These are phyloP conservation scores for Pythium pyrilobum DNA, from an alignment of 352 stramenopile species.

Conservation along the genomic window DNA sequence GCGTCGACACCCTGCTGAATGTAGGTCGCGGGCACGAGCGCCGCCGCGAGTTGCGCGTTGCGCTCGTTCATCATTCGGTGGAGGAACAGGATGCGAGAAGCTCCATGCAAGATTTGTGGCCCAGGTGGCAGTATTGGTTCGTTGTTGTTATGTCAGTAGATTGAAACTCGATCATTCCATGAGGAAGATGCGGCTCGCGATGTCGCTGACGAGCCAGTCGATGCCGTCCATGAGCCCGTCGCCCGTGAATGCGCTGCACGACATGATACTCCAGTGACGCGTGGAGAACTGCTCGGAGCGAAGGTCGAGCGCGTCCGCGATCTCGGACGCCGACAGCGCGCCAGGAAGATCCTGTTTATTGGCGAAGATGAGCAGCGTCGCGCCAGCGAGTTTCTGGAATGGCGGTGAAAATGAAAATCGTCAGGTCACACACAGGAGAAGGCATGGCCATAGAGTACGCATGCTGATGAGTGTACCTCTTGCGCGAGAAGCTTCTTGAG, in stretches of 20 bases:
- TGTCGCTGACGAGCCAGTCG: constrained; percentile 97
- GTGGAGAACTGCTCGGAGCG: constrained; percentile 77
- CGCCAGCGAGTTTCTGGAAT: constrained; percentile 96
- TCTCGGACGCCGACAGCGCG: constrained; percentile 88
- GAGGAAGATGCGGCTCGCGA: constrained; percentile 95
- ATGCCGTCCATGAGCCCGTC: constrained; percentile 95
- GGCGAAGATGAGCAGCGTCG: constrained; percentile 98
- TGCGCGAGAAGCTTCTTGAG: constrained; percentile 83
- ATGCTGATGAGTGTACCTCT: constrained; percentile 50
- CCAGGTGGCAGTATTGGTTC: neutral
- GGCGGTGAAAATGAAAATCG: too few relatives aligned
- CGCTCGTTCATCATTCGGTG: constrained; percentile 49
- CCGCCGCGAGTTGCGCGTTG: constrained; percentile 42
- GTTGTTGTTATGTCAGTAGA: constrained; percentile 10
- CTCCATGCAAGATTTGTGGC: neutral
- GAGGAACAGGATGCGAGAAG: too few relatives aligned
- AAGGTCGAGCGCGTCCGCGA: constrained; percentile 87
- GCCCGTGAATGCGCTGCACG: constrained; percentile 95
- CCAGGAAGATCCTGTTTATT: constrained; percentile 99
- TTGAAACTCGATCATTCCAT: constrained; percentile 39
- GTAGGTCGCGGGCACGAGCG: constrained; percentile 62
- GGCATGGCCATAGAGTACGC: neutral
- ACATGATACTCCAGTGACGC: constrained; percentile 89
- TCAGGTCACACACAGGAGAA: neutral
- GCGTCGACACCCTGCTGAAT: constrained; percentile 72